Conservation (phyloP, 1,284 basidiomycete genomes). For the Meripilus lineatus region DNA sequence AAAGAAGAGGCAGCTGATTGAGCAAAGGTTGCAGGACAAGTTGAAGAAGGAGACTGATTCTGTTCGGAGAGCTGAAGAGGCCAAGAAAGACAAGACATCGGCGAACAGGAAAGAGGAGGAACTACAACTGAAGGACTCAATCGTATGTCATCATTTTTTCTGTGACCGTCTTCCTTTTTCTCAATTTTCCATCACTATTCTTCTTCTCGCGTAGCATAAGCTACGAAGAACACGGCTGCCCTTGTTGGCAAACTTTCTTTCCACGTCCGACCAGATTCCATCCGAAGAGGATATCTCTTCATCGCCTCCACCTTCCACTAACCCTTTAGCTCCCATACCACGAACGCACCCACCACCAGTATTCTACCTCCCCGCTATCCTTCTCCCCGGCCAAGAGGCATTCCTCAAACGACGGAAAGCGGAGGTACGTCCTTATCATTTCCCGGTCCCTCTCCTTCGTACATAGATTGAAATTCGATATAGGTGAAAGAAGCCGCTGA, state of each 20-base stretch:
- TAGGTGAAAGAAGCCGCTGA: conserved; percentile 61
- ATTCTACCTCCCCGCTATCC: conserved; percentile 67
- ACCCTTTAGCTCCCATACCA: conserved; percentile 46
- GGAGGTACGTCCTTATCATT: conserved; percentile 41
- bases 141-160: conserved; percentile 44
- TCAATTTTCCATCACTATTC: not conserved
- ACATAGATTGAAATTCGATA: not conserved
- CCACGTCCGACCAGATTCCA: conserved; percentile 66
- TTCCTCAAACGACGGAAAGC: conserved; percentile 59
- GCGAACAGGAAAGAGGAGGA: conserved; percentile 79
- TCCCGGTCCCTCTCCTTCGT: conserved; percentile 3
- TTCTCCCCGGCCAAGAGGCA: conserved; percentile 65
- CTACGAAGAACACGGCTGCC: conserved; percentile 63
- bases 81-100: conserved; percentile 69
- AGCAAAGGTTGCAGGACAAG: conserved; percentile 76
- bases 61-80: conserved; percentile 76
- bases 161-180: not conserved
- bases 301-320: conserved; percentile 24
- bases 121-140: conserved; percentile 69
- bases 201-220: conserved; percentile 34
- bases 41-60: conserved; percentile 76
- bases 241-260: conserved; percentile 68
- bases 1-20: conserved; percentile 73
- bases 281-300: conserved; percentile 25
- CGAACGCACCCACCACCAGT: conserved; percentile 69